These are phyloP conservation scores for Boletus albobrunnescens DNA, from an alignment of 1,284 basidiomycete species.

Conservation along the genomic window DNA sequence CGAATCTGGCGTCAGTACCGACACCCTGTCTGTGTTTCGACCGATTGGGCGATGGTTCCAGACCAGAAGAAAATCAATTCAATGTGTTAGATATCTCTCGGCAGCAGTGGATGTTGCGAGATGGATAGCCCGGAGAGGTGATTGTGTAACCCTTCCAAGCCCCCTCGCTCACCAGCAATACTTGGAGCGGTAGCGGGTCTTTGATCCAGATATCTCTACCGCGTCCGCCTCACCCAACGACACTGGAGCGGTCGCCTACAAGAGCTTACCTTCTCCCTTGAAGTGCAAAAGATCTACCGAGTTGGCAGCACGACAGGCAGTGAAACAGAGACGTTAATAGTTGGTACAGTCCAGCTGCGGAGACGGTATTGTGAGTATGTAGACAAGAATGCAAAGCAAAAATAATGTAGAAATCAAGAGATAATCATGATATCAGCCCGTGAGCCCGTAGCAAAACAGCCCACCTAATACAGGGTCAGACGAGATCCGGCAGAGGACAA, in stretches of 20 bases:
- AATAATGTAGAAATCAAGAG: conserved; percentile 22
- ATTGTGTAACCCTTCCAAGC: background rate
- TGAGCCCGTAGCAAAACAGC: conserved; percentile 58
- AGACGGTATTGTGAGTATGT: conserved; percentile 22
- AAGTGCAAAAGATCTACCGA: conserved; percentile 17
- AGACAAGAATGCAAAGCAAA: conserved; percentile 22
- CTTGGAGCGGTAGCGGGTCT: background rate
- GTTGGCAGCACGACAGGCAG: conserved; percentile 34
- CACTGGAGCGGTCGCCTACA: conserved; percentile 14
- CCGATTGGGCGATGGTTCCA: conserved; percentile 1
- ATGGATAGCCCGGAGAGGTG: conserved; percentile 11
- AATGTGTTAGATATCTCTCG: conserved; percentile 45
- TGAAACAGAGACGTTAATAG: conserved; percentile 42
- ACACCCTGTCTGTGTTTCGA: conserved; percentile 20
- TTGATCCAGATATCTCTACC: conserved; percentile 1
- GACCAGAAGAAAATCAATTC: conserved; percentile 13
- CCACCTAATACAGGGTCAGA: conserved; percentile 47
- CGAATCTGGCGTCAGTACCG: conserved; percentile 11
- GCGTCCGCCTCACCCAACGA: conserved; percentile 1
- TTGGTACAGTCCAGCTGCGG: conserved; percentile 21
- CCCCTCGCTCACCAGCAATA: conserved; percentile 1
- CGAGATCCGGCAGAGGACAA: conserved; percentile 5
- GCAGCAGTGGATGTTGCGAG: conserved; percentile 35
- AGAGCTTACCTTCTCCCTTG: conserved; percentile 22
- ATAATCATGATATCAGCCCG: conserved; percentile 35